These are phyloP conservation scores for Tardiomyces depauwii DNA, from an alignment of 1,139 yeast genomes.

Conservation along the genomic window DNA sequence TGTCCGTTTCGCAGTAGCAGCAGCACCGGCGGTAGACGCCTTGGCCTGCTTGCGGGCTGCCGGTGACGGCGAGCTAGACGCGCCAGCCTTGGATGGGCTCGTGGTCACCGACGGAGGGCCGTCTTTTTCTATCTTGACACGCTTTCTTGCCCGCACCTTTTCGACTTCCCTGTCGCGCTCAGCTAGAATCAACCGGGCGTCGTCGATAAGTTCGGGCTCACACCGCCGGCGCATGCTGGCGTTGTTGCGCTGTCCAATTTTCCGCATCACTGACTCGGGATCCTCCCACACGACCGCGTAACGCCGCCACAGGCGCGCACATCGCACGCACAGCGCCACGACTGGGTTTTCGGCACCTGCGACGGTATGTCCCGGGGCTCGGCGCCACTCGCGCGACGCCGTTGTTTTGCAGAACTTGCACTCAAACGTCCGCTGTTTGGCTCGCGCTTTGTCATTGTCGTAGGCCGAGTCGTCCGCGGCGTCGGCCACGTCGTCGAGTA, in stretches of 20 bases:
- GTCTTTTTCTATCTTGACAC: not conserved
- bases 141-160: constrained; percentile 7
- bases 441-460: constrained; percentile 38
- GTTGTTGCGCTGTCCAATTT: constrained; percentile 25
- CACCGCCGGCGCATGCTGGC: constrained; percentile 36
- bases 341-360: constrained; percentile 26
- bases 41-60: not conserved
- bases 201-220: constrained; percentile 64
- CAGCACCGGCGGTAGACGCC: not conserved
- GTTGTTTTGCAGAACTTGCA: constrained; percentile 58
- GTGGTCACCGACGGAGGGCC: not conserved
- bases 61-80: no score
- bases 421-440: constrained; percentile 30
- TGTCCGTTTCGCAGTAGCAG: constrained; percentile 1
- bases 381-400: constrained; percentile 52
- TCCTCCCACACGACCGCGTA: constrained; percentile 88
- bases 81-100: no score
- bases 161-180: constrained; percentile 32
- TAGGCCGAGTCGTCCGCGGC: constrained; percentile 64
- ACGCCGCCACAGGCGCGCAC: constrained; percentile 86
- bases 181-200: constrained; percentile 45
- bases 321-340: constrained; percentile 65
- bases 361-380: constrained; percentile 52
- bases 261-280: constrained; percentile 56
- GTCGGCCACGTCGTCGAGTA: constrained; percentile 46